Evolutionary conservation across 73 alveolate genomes (phyloP), one percentile per base, ranked within the genome.

Genomic region (Diophrys appendiculata): DNA sequence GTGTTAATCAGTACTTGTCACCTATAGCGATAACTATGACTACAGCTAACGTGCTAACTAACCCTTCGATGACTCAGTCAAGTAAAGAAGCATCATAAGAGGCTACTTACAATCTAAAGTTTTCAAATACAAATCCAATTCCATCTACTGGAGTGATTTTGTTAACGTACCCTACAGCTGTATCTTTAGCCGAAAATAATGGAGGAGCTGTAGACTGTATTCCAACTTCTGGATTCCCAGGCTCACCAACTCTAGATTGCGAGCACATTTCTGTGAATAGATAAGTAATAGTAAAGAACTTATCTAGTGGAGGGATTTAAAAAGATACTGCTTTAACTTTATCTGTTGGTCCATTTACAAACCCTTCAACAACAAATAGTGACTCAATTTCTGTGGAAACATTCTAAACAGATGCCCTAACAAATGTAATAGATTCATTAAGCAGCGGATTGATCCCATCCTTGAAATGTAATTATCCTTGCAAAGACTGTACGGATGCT

Each of bases 381-480:
- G 30, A 25, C 29, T 73, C 82, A 52, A 52, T 73, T 23, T 29
- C 67, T 2, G 25, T 73, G 24, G 32, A 23, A 27, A 52, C 67
- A 3, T 73, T 24, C 29, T 52, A 71, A 1, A 43, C 64, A 24
- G 35, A 8, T 1, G 72, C 82, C 2, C 8, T 14, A 13, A 73
- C 64, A 54, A 52, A 73, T 28, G 1, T 24, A 26, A 43, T 73
- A 5, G 82, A 73, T 52, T 54, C 3, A 3, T 3, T 73, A 25
- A 11, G 29, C 3, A 52, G 43, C 2, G 82, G 82, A 1, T 43
- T 73, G 1, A 43, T 30, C 2, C 82, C 82, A 2, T 29, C 70
- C 29, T 52, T 73, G 29, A 55, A n/a, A 29, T 73, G 82, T 14
- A 53, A 22, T 52, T 22, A 1, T 31, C 82, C 82, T 5, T 73